phyloP scores from a whole-genome alignment of 164 flowering plant species.

The Saururus chinensis region DNA sequence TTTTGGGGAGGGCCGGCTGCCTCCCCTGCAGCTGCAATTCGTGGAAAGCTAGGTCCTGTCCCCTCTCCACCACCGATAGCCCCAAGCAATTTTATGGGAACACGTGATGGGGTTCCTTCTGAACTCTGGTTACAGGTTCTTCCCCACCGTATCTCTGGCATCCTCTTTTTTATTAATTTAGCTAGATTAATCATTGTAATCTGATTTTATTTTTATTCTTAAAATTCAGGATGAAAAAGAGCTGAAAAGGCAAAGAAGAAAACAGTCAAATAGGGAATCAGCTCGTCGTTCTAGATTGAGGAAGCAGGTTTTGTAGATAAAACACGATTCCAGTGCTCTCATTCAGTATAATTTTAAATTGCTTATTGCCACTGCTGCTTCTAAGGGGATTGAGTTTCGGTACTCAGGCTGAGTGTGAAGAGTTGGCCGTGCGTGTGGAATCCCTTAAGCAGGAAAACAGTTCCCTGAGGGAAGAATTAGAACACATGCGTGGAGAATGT shows the following conservation, averaged over 20 bases:
- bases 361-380: neutral
- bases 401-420: conserved; percentile 28
- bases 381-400: conserved; percentile 2
- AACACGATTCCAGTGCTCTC: neutral
- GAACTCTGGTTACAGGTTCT: conserved; percentile 24
- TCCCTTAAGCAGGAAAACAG: conserved; percentile 17
- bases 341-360: neutral
- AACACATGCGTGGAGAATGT: conserved; percentile 17
- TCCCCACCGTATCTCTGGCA: neutral
- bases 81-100: conserved; percentile 10
- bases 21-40: conserved; percentile 10
- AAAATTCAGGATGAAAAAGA: conserved; percentile 25
- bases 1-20: conserved; percentile 22
- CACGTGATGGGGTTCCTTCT: conserved; percentile 14
- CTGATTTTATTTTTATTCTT: neutral
- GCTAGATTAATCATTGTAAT: neutral
- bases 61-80: conserved; percentile 11
- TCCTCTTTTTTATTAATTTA: neutral
- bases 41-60: conserved; percentile 15
- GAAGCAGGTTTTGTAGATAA: conserved; percentile 20
- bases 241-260: conserved; percentile 26
- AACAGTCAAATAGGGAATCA: conserved; percentile 29
- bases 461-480: conserved; percentile 21
- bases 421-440: conserved; percentile 23
- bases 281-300: conserved; percentile 27